Evolutionary conservation across 352 stramenopile species (phyloP), one percentile per base, ranked within the genome.

Genomic region (Aphanomyces euteiches): DNA sequence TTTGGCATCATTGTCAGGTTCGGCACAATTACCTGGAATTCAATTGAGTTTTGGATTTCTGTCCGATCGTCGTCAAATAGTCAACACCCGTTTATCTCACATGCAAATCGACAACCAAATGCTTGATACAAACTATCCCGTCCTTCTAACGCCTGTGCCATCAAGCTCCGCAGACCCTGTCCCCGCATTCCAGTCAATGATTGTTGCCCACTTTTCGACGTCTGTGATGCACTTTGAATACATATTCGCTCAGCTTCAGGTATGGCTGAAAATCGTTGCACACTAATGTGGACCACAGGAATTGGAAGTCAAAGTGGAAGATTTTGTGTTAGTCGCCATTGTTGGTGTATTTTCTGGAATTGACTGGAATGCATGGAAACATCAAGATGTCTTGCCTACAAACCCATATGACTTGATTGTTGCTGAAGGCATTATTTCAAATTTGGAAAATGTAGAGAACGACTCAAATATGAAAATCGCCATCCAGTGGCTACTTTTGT

Each of bases 71-170:
- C 83, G 87, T 28, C 83, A 95, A 56, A 84, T 95, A 21, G 67
- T 93, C 19, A 95, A 95, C 60, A 81, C 84, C 13, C 77, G 84
- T 0, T 71, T 95, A 7, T 84, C 84, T 1, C 87, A 95, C 70
- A 79, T 93, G 59, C 87, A 95, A 71, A 77, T 95, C 36, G 87
- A 95, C 74, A 95, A 93, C 54, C 87, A 95, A 67, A 74, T 95
- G 28, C 61, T 93, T 0, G 87, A 93, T 40, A 93, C 87, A 10
- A 92, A 92, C 54, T 95, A 93, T 45, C 85, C 85, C 0, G 87
- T 95, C 12, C 74, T 93, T 72, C 65, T 95, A 2, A 79, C 77
- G 50, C 87, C 87, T 2, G 86, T 95, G 50, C 79, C 84, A 36
- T 71, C 91, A 3, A 57, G 87, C 17, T 83, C 90, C 41, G 76